Evolutionary conservation across 2,329 filamentous ascomycete genomes (phyloP).

Genomic region (Hymenoscyphus albidus): DNA sequence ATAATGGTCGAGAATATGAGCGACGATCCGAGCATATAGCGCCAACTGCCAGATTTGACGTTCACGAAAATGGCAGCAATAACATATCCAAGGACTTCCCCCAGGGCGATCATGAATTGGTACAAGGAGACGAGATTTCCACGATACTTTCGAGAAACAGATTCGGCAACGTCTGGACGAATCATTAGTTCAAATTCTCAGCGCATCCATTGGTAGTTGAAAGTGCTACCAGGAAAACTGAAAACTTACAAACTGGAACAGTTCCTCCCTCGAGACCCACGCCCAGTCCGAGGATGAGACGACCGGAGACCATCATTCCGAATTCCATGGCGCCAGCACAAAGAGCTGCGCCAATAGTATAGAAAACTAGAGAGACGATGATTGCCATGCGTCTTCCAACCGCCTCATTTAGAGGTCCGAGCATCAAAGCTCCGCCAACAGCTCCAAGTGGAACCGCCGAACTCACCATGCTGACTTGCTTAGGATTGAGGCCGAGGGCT

Average conservation of each 20-base stretch:
- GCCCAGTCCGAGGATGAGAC: conserved; percentile 66
- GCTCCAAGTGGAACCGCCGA: conserved; percentile 69
- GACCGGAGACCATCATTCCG: conserved; percentile 65
- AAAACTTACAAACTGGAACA: conserved; percentile 54
- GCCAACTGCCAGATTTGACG: conserved; percentile 64
- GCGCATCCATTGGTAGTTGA: no score
- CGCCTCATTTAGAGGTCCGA: conserved; percentile 64
- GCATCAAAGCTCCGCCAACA: conserved; percentile 63
- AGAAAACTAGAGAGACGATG: conserved; percentile 64
- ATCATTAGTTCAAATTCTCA: background rate
- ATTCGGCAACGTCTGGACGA: conserved; percentile 58
- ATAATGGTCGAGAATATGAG: conserved; percentile 65
- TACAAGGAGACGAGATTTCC: conserved; percentile 72
- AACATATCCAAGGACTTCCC: conserved; percentile 69
- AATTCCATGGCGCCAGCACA: conserved; percentile 66
- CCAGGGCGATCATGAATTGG: conserved; percentile 72
- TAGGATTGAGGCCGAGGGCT: conserved; percentile 51
- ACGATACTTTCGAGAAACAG: conserved; percentile 61
- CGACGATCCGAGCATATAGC: conserved; percentile 69
- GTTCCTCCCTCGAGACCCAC: conserved; percentile 72
- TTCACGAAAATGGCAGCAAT: conserved; percentile 69
- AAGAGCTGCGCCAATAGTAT: conserved; percentile 65
- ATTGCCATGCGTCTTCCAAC: conserved; percentile 66
- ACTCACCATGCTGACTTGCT: conserved; percentile 63
- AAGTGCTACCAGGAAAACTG: background rate